Percentiles rank a stretch among this genome's conserved stretches.
These are phyloP conservation scores for Leccinum incarnatum DNA, from an alignment of 768 basidiomycete genomes.

Conservation along the genomic window DNA sequence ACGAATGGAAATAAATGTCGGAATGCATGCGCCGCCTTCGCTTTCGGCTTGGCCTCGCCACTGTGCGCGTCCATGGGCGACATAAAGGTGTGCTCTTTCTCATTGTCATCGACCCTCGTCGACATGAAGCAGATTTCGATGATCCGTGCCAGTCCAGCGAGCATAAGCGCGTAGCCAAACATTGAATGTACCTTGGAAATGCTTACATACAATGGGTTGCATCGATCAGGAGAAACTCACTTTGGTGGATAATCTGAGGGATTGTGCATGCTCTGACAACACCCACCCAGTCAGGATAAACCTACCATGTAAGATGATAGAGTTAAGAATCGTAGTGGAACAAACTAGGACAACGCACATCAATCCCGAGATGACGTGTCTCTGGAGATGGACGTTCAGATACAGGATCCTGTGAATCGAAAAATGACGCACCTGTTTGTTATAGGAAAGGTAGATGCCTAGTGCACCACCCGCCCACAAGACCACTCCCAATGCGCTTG, in stretches of 20 bases:
- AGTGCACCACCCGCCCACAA: slow-evolving; percentile 92
- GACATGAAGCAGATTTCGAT: slow-evolving; percentile 82
- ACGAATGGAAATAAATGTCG: slow-evolving; percentile 87
- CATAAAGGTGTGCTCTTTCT: slow-evolving; percentile 67
- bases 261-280: slow-evolving; percentile 88
- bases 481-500: slow-evolving; percentile 51
- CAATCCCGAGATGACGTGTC: slow-evolving; percentile 72
- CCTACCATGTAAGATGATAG: slow-evolving; percentile 33
- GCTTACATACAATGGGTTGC: neutral
- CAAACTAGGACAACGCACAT: slow-evolving; percentile 50
- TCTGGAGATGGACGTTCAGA: slow-evolving; percentile 35
- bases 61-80: slow-evolving; percentile 27
- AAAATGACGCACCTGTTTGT: slow-evolving; percentile 57
- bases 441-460: slow-evolving; percentile 78
- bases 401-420: neutral
- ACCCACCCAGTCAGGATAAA: slow-evolving; percentile 92
- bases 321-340: neutral
- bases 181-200: slow-evolving; percentile 64
- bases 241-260: slow-evolving; percentile 78
- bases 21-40: slow-evolving; percentile 57
- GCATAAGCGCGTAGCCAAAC: slow-evolving; percentile 82
- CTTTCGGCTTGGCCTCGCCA: slow-evolving; percentile 14
- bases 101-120: slow-evolving; percentile 41
- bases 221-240: slow-evolving; percentile 34
- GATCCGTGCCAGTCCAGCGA: slow-evolving; percentile 76